Evolutionary conservation across 495 filamentous ascomycete genomes (phyloP), one percentile per base, ranked within the genome.

Genomic region (Wilcoxina mikolae): DNA sequence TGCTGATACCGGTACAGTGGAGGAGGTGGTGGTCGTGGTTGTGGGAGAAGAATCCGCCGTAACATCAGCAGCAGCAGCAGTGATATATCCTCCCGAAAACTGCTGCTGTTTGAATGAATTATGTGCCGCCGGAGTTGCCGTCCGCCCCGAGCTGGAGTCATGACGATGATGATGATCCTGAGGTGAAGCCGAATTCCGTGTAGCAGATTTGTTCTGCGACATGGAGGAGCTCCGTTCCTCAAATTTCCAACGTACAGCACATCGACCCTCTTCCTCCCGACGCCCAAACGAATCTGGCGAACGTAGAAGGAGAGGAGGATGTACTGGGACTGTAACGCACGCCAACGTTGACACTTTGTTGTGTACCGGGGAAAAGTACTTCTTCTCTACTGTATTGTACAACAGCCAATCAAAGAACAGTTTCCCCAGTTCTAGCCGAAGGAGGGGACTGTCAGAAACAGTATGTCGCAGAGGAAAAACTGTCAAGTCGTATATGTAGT

Each of bases 291-390:
- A 65, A 53, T 55, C 54, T 50, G 62, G 62, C 61, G 62, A 61
- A 56, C 56, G 61, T 57, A 65, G 59, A 56, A 64, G 62, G 58
- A 65, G 62, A 65, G 62, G 62, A 56, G 62, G 61, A 65, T 65
- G 58, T 41, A 65, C 58, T 52, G 53, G 56, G 33, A 58, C 54
- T 62, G 62, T 53, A 50, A 65, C 55, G 51, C 61, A 65, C 61
- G 62, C 62, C 62, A 65, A 65, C 42, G 62, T 58, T 61, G 39
- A 55, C 55, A 54, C 55, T 64, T 64, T 35, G 31, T 15, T 35
- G 7, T 35, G 31, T 15, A 35, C 7, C 31, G 31, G 31, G 31
- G 31, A n/a, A n/a, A n/a, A n/a, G n/a, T n/a, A n/a, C n/a, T n/a
- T n/a, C n/a, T n/a, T n/a, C n/a, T n/a, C n/a, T n/a, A n/a, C n/a